Evolutionary conservation across 75 land plant species (phyloP), one percentile per base, ranked within the genome.

Genomic region (Picea glauca): DNA sequence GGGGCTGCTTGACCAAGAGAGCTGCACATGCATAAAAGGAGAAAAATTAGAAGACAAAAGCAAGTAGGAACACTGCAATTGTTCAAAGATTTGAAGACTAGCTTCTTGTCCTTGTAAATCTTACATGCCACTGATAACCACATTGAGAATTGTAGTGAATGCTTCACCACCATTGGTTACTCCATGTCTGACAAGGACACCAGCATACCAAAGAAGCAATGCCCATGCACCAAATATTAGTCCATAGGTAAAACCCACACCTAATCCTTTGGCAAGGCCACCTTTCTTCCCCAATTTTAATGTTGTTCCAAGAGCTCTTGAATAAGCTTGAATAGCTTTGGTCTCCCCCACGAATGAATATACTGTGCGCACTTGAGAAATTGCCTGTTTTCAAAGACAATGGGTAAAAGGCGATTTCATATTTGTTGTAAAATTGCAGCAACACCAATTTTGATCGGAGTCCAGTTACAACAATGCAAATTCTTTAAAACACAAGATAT

Each of bases 111-210:
- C 38, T 43, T 14, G 20, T n/a, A 35, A 67, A 59, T 67, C 91
- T 85, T 87, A 93, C 95, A 93, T 81, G 65, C 95, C 93, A 78
- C 93, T 84, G 62, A 93, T 79, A 43, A 93, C 81, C 61, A 89
- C 93, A 74, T 84, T 84, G 62, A 93, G 57, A 30, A 93, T 87
- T 58, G 94, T 89, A n/a, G 95, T 89, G 81, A 93, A 89, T 60
- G 94, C 94, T 77, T 91, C 86, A 11, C 91, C 95, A n/a, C 93
- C 95, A 77, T 85, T 87, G 50, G 95, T 87, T 26, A 76, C 75
- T 8, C 82, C 76, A 68, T 87, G 86, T 31, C 86, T 81, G 56
- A 93, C 89, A 33, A 93, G 81, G 26, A 84, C 62, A 62, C 95
- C 81, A 26, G 91, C 89, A 81, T 91, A 91, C 95, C 95, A 93